Conservation (phyloP, 208 protist genomes). For the Trypanosoma grayi region DNA sequence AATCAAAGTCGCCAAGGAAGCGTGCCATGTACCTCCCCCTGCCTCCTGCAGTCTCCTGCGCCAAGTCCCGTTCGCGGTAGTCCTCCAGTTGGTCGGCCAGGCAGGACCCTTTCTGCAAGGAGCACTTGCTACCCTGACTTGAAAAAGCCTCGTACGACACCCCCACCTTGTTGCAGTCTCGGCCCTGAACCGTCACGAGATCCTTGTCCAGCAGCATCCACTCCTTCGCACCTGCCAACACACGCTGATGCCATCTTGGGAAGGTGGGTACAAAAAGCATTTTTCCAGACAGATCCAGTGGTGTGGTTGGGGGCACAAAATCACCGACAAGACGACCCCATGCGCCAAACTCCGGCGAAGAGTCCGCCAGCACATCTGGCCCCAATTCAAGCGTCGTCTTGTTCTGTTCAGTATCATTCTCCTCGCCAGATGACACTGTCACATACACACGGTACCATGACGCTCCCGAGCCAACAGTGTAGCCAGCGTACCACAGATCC, state of each 20-base stretch:
- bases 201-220: slow-evolving; percentile 73
- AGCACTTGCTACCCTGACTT: slow-evolving; percentile 69
- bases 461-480: slow-evolving; percentile 56
- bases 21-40: slow-evolving; percentile 59
- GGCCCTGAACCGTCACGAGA: slow-evolving; percentile 67
- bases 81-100: slow-evolving; percentile 80
- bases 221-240: slow-evolving; percentile 50
- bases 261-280: slow-evolving; percentile 77
- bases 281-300: slow-evolving; percentile 45
- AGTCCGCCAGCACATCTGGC: slow-evolving; percentile 36
- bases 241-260: slow-evolving; percentile 34
- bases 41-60: slow-evolving; percentile 34
- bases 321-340: slow-evolving; percentile 67
- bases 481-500: slow-evolving; percentile 77
- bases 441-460: slow-evolving; percentile 69
- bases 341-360: slow-evolving; percentile 36
- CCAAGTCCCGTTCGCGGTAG: slow-evolving; percentile 53
- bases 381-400: slow-evolving; percentile 44
- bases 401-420: not conserved
- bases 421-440: slow-evolving; percentile 29
- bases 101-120: slow-evolving; percentile 58
- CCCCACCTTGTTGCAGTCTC: slow-evolving; percentile 87
- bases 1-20: slow-evolving; percentile 36
- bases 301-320: slow-evolving; percentile 50
- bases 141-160: slow-evolving; percentile 88